Base-by-base conservation (phyloP, 2,329 filamentous ascomycete species). In the Lachnellula subtilissima region DNA sequence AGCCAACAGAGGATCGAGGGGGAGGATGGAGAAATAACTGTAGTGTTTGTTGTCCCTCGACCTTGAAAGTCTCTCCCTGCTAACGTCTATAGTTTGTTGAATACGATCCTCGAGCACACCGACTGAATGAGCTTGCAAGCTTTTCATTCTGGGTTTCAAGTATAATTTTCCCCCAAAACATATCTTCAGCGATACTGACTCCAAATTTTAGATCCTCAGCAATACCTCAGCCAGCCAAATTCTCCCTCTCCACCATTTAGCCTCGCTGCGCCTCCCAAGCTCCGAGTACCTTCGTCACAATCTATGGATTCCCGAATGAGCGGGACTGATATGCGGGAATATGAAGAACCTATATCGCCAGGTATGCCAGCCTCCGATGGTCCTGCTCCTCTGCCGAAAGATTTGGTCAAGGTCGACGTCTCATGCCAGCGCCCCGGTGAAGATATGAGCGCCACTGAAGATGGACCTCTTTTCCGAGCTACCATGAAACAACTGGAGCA, bases 71-170 rank as follows among this genome's bases (percentile, higher is more conserved):
- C 46, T 25, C 36, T 40, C 35, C 50, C 19, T 60, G 53, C 66
- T 69, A 58, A 67, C 49, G 3, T 23, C 23, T 53, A 42, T 64
- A 91, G 87, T 97, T 99, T 74, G 88, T 97, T 65, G 94, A 99
- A 73, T 99, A 99, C 70, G 92, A 99, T 73, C 88, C 94, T 69
- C 85, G 93, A 64, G 91, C 91, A 36, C 94, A 99, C 74, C 84
- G 88, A 61, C 75, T 99, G 58, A 85, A 95, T 65, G 93, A 91
- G 4, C 80, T 99, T 53, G 92, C 90, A 14, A 92, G 86, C 70
- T 97, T 99, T 74, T 91, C 90, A 5, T 97, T 96, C 71, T 99
- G 91, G 87, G 91, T 97, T 56, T 83, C 93, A 65, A 93, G 89
- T 86, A 79, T 69, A 81, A 70, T 46, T 39, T 35, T 23, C 8